Conservation (phyloP, 345 rosid genomes). For the Capsella bursapastoris region DNA sequence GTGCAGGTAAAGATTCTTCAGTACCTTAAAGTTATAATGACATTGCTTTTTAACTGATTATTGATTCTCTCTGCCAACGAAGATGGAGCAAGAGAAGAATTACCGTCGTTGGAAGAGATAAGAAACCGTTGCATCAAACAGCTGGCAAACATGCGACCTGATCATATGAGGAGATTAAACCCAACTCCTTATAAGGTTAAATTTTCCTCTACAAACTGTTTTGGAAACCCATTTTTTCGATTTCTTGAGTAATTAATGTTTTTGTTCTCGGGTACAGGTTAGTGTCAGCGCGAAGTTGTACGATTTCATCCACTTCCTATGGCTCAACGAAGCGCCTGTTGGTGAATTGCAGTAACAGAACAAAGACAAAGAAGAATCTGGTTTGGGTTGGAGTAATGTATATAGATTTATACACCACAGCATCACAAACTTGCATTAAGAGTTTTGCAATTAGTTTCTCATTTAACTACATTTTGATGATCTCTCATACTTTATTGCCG, state of each 20-base stretch:
- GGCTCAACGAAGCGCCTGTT: constrained; percentile 99
- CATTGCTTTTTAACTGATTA: background rate
- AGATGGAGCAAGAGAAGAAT: constrained; percentile 67
- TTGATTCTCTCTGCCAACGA: constrained; percentile 16
- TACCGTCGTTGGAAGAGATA: constrained; percentile 68
- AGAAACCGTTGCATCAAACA: constrained; percentile 84
- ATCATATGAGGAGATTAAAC: constrained; percentile 92
- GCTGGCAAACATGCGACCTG: constrained; percentile 87
- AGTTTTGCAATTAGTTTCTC: background rate
- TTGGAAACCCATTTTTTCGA: background rate
- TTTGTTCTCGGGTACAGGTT: constrained; percentile 54
- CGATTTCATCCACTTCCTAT: constrained; percentile 91
- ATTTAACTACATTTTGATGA: constrained; percentile 4
- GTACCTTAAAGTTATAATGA: background rate
- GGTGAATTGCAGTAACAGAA: constrained; percentile 71
- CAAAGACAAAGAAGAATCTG: constrained; percentile 11
- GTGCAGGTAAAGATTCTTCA: constrained; percentile 56
- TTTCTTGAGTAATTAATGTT: background rate
- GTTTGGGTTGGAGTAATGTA: constrained; percentile 36
- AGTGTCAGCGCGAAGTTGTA: constrained; percentile 85
- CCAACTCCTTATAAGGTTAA: constrained; percentile 95
- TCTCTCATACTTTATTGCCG: background rate
- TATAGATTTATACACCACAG: constrained; percentile 40
- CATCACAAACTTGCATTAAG: constrained; percentile 16
- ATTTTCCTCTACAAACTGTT: background rate